Base-by-base conservation (phyloP, 257 asterid species). In the Solanum rostratum region DNA sequence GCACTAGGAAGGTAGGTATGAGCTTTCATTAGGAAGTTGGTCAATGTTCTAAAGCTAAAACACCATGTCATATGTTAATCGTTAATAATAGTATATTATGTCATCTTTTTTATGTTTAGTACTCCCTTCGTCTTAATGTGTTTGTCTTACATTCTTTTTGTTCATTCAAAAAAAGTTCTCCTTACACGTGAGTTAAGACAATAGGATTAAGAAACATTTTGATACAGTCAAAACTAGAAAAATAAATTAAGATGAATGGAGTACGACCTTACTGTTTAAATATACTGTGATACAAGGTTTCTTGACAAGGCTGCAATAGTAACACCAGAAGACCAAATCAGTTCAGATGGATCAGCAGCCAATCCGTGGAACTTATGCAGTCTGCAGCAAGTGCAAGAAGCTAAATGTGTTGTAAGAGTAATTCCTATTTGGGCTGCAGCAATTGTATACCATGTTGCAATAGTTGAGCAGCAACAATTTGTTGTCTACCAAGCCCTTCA, bases 401-500 rank as follows among this genome's bases (percentile, higher is more conserved):
- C 91, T 10, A 95, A 94, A 86, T 94, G 98, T 59, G 90, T 95
- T 0, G 41, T 91, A 0, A 87, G 93, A 33, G 92, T 94, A 12
- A 84, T 95, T 27, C 99, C 97, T 6, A 79, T 95, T 57, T 91
- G 93, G 69, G 89, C 93, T 59, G 83, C 97, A 6, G 91, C 92
- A 80, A 89, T 94, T 20, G 0, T 94, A 14, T 93, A 85, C 90
- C 90, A 93, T 85, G 69, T 95, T 15, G 93, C 91, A 16, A 85
- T 85, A 6, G 3, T 30, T 24, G 86, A 90, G 6, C 93, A 90
- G 39, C 94, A 90, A 43, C 95, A 92, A 39, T 95, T 90, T 90
- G 86, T 91, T 9, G 96, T 95, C 63, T 93, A 93, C 86, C 99
- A 95, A 74, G 97, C 97, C 5, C 93, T 91, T 14, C 98, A 94